phyloP scores from a whole-genome alignment of 1,284 basidiomycete genomes.

The Ustilago sp. region DNA sequence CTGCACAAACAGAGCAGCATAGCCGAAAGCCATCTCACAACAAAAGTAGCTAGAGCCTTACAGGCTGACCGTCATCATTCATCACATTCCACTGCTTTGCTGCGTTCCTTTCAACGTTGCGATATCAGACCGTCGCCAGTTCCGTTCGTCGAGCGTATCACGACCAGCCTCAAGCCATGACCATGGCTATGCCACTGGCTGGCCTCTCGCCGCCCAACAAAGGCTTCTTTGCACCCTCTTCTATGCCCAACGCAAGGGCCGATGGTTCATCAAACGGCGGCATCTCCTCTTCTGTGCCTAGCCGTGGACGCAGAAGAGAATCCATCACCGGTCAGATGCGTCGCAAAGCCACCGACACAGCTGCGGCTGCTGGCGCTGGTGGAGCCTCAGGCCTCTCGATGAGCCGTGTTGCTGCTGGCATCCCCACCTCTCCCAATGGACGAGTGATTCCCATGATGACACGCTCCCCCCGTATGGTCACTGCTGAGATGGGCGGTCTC shows the following conservation, averaged over 20 bases:
- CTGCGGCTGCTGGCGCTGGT: slow-evolving; percentile 51
- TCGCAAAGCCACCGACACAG: slow-evolving; percentile 48
- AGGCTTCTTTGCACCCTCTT: slow-evolving; percentile 51
- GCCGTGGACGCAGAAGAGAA: slow-evolving; percentile 56
- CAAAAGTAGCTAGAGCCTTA: background rate
- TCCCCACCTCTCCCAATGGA: slow-evolving; percentile 45
- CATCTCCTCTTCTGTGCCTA: slow-evolving; percentile 54
- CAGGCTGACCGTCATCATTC: slow-evolving; percentile 10
- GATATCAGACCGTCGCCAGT: slow-evolving; percentile 19
- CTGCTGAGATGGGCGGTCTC: slow-evolving; percentile 42
- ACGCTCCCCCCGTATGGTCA: slow-evolving; percentile 45
- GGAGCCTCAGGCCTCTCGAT: slow-evolving; percentile 51
- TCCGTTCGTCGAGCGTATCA: slow-evolving; percentile 39
- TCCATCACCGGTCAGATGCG: slow-evolving; percentile 60
- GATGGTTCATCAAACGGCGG: slow-evolving; percentile 25
- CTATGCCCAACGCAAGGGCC: slow-evolving; percentile 34
- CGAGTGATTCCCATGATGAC: slow-evolving; percentile 46
- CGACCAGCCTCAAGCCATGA: slow-evolving; percentile 33
- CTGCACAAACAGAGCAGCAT: background rate
- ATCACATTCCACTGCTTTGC: too few relatives aligned
- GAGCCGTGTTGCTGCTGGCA: slow-evolving; percentile 27
- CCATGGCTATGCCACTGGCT: slow-evolving; percentile 46
- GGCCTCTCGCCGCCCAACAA: slow-evolving; percentile 55
- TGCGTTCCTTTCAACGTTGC: too few relatives aligned
- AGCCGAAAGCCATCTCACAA: background rate